Base-by-base conservation (phyloP, 179 eudicot genomes). In the Drosera spatulata region DNA sequence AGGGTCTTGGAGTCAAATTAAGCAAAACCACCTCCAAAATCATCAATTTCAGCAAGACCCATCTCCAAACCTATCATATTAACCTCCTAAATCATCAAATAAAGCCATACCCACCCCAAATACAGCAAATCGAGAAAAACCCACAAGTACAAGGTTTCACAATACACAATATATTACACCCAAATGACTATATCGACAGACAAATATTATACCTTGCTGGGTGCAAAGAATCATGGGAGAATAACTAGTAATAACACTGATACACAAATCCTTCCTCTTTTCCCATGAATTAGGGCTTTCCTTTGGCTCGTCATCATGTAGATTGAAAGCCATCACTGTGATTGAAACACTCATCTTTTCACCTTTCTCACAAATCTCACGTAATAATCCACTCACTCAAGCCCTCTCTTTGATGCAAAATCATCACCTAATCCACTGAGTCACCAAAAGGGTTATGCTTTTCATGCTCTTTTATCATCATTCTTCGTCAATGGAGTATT, bases 271-370 rank as follows among this genome's bases (percentile, higher is more conserved):
- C 67, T 82, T 88, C 80, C 98, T 82, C 67, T 79, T 85, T 11
- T 79, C 84, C 98, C 98, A 91, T 61, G 95, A 88, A 70, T 85
- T 82, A 10, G 87, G 85, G 66, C 89, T 86, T 53, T 82, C 95
- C 61, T 74, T 83, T 42, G 78, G 66, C 67, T 91, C 87, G 71
- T 86, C 98, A 62, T 88, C 96, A 41, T 85, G 91, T 67, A 91
- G 91, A 74, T 91, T 91, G 60, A 91, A 85, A 63, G 89, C 84
- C 96, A 91, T 82, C 38, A 91, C 89, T 55, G 89, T 82, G 37
- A 91, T 67, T 38, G 98, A 85, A 53, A 86, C 82, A 70, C 87
- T 91, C 98, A 91, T 83, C 49, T 46, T 64, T 42, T 72, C 68
- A 10, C 66, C 50, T 54, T 6, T 45, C 49, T 45, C 49, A 45